Evolutionary conservation across 75 land plant species (phyloP).

Genomic region (Azolla pinnata): DNA sequence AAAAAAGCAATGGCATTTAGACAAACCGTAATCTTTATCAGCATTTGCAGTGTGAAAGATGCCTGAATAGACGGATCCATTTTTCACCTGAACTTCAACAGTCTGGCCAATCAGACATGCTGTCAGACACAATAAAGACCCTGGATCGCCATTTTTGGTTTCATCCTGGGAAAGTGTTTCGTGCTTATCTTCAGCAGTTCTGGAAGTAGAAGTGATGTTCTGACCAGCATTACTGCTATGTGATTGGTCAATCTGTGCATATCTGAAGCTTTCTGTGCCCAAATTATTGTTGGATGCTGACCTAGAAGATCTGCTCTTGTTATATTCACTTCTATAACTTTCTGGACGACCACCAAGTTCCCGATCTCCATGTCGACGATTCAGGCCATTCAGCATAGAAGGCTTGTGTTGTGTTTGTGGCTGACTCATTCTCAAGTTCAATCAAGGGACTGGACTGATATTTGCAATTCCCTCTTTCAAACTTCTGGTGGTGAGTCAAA

Average conservation of each 20-base stretch:
- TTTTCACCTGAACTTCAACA: slow-evolving; percentile 79
- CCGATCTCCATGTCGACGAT: background rate
- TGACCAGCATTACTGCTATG: background rate
- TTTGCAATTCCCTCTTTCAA: no score
- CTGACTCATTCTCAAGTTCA: no score
- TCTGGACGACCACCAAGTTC: background rate
- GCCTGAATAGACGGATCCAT: slow-evolving; percentile 72
- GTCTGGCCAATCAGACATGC: slow-evolving; percentile 66
- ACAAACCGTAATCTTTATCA: slow-evolving; percentile 57
- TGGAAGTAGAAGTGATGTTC: background rate
- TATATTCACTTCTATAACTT: background rate
- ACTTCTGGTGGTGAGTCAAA: no score
- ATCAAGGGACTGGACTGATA: no score
- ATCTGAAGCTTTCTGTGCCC: background rate
- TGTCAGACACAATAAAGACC: slow-evolving; percentile 41
- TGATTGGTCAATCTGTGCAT: background rate
- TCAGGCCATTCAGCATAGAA: background rate
- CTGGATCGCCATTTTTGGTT: slow-evolving; percentile 23
- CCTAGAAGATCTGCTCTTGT: background rate
- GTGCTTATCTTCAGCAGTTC: background rate
- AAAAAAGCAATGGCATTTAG: slow-evolving; percentile 7
- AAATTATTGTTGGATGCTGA: background rate
- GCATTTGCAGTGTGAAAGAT: slow-evolving; percentile 63
- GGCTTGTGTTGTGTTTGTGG: background rate
- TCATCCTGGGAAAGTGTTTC: slow-evolving; percentile 14